Evolutionary conservation across 2,329 filamentous ascomycete genomes (phyloP), one percentile per base, ranked within the genome.

Genomic region (Penicillium sumatraense): DNA sequence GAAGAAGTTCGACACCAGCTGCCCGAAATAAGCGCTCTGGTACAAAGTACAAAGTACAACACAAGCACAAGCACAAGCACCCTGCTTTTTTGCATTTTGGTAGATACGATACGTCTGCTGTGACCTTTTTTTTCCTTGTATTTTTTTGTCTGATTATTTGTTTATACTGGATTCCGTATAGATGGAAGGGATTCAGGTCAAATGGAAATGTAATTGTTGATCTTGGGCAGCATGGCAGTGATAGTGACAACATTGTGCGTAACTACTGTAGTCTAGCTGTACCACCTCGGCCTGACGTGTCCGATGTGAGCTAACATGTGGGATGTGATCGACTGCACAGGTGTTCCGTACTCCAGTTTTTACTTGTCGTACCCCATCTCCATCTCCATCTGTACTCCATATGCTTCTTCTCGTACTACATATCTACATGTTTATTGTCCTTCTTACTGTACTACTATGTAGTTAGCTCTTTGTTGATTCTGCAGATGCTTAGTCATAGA

Each of bases 1-100:
- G 68, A 55, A 77, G 58, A 89, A 89, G 79, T 88, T 80, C 69
- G 68, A 75, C 50, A 70, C 80, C 38, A 69, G 73, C 59, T 84
- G 81, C 72, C 76, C 76, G 16, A 59, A 64, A 29, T 66, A 58
- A 55, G 36, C 16, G 29, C 14, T 40, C 20, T n/a, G 16, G n/a
- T n/a, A n/a, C n/a, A n/a, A n/a, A n/a, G n/a, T n/a, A n/a, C n/a
- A n/a, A n/a, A n/a, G n/a, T n/a, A n/a, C n/a, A n/a, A n/a, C n/a
- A n/a, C n/a, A n/a, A n/a, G n/a, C n/a, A n/a, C 31, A 47, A 55
- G 21, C 3, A 40, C n/a, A 11, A 29, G 13, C 13, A 11, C 9
- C 9, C 27, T 9, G 27, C 9, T 29, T 13, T 29, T 9, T 29
- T 29, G 27, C 9, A 14, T n/a, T 1, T 8, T 36, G 33, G 33